Conservation (phyloP, 2,329 filamentous ascomycete genomes). For the Nemania abortiva region DNA sequence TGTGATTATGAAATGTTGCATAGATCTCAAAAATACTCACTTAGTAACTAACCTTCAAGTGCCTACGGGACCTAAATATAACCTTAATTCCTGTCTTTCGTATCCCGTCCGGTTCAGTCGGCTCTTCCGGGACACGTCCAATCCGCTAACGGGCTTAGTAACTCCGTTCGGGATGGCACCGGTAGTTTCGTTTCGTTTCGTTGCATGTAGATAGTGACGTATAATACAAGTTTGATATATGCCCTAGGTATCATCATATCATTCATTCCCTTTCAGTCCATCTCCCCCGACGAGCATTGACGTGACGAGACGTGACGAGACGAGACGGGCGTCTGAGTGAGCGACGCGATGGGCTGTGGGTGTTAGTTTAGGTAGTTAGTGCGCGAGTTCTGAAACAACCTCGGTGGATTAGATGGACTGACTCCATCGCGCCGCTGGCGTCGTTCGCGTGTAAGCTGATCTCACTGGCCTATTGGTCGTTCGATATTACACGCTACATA, state of each 20-base stretch:
- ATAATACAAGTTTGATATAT: background rate
- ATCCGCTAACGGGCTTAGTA: background rate
- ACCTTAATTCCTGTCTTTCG: background rate
- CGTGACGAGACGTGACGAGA: background rate
- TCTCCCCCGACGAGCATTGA: constrained; percentile 12
- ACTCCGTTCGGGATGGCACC: too few species aligned
- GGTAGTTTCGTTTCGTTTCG: too few species aligned
- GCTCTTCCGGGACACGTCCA: background rate
- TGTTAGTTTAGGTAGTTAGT: too few species aligned
- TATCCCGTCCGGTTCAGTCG: background rate
- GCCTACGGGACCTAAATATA: constrained; percentile 12
- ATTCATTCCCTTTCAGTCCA: background rate
- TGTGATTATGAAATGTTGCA: constrained; percentile 2
- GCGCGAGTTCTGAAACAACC: constrained; percentile 25
- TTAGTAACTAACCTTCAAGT: too few species aligned
- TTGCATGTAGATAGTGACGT: too few species aligned
- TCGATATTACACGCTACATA: background rate
- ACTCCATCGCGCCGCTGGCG: background rate
- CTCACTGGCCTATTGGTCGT: background rate
- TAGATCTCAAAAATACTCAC: background rate
- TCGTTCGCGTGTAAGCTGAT: constrained; percentile 24
- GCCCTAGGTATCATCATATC: background rate
- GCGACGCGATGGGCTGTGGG: constrained; percentile 3
- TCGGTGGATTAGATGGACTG: background rate
- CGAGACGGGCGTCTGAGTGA: background rate